These are phyloP conservation scores for Colletotrichum sp. DNA, from an alignment of 2,329 filamentous ascomycete genomes.

Conservation along the genomic window DNA sequence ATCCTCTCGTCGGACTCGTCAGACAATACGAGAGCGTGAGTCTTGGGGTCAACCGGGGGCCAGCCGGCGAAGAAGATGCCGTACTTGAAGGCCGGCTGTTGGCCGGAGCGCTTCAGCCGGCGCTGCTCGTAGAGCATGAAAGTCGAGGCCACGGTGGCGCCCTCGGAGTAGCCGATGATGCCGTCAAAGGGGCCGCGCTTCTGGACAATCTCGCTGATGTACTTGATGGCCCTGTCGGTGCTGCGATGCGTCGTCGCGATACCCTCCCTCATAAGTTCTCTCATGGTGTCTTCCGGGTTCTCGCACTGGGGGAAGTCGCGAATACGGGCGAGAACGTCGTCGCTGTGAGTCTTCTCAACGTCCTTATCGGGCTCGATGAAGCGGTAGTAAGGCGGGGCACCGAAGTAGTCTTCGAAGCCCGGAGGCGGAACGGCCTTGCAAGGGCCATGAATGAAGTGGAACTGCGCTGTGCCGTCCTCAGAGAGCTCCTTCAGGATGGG, in stretches of 20 bases:
- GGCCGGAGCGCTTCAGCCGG: constrained; percentile 25
- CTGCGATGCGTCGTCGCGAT: constrained; percentile 40
- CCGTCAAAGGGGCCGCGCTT: constrained; percentile 52
- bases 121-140: constrained; percentile 55
- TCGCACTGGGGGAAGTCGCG: constrained; percentile 57
- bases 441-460: constrained; percentile 57
- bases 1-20: constrained; percentile 54
- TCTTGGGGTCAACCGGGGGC: constrained; percentile 52
- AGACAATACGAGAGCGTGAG: constrained; percentile 47
- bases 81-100: constrained; percentile 45
- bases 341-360: constrained; percentile 44
- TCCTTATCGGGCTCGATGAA: constrained; percentile 57
- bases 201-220: constrained; percentile 48
- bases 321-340: constrained; percentile 54
- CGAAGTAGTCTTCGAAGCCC: constrained; percentile 63
- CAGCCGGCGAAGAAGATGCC: constrained; percentile 58
- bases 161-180: constrained; percentile 66
- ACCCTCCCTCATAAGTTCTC: constrained; percentile 48
- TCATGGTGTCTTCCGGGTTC: constrained; percentile 60
- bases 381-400: constrained; percentile 57
- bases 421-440: constrained; percentile 53
- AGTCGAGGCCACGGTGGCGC: constrained; percentile 59
- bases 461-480: constrained; percentile 48
- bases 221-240: constrained; percentile 45
- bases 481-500: constrained; percentile 53